phyloP scores from a whole-genome alignment of 2,329 filamentous ascomycete genomes.

The Nigrospora osmanthi region DNA sequence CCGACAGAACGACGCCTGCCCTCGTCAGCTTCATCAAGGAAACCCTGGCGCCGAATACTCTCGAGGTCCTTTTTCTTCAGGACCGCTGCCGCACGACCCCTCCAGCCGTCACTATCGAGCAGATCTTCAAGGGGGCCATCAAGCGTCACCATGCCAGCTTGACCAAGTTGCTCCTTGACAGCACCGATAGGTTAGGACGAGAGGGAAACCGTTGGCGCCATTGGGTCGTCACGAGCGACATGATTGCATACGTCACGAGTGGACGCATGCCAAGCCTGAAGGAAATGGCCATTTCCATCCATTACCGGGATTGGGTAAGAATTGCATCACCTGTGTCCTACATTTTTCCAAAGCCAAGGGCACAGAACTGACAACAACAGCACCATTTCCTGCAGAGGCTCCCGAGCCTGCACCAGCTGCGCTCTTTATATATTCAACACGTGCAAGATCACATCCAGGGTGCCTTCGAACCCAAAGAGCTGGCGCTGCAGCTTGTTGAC shows the following conservation, averaged over 20 bases:
- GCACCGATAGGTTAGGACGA: slow-evolving; percentile 43
- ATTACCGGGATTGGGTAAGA: slow-evolving; percentile 72
- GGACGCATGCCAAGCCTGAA: slow-evolving; percentile 65
- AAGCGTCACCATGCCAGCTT: slow-evolving; percentile 65
- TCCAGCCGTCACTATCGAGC: slow-evolving; percentile 54
- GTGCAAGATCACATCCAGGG: slow-evolving; percentile 53
- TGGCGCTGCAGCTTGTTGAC: slow-evolving; percentile 70
- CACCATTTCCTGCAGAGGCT: slow-evolving; percentile 73
- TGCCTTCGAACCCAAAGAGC: slow-evolving; percentile 54
- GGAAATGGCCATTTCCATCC: slow-evolving; percentile 65
- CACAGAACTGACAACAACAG: slow-evolving; percentile 29
- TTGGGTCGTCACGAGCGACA: slow-evolving; percentile 65
- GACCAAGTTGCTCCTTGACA: slow-evolving; percentile 67
- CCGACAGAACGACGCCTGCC: slow-evolving; percentile 61
- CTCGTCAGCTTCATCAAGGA: slow-evolving; percentile 71
- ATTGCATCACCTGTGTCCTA: background rate
- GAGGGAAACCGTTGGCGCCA: slow-evolving; percentile 48
- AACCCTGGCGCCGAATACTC: slow-evolving; percentile 66
- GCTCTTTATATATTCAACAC: slow-evolving; percentile 62
- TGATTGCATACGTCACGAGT: slow-evolving; percentile 66
- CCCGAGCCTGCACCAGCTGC: slow-evolving; percentile 61
- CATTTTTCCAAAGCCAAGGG: too few species aligned
- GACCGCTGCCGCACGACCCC: slow-evolving; percentile 45
- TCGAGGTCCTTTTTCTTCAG: slow-evolving; percentile 75
- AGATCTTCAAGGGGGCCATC: slow-evolving; percentile 63